Evolutionary conservation across 83 land plant species (phyloP).

Genomic region (Picea abies): DNA sequence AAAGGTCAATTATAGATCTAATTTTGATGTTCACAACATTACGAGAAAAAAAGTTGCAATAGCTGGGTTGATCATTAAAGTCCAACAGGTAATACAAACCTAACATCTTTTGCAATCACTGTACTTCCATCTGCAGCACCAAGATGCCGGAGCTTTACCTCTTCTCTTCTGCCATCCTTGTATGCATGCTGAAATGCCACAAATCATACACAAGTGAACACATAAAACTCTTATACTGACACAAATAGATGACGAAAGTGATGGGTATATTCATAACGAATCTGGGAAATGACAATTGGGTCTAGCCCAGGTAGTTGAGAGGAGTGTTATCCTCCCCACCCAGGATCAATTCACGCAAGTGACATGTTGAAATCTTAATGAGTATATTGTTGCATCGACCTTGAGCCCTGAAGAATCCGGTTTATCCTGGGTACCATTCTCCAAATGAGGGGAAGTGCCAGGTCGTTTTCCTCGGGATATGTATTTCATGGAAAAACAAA

Average conservation of each 20-base stretch:
- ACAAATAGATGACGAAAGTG: neutral
- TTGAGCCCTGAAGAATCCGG: no score
- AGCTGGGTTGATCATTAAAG: neutral
- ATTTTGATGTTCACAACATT: neutral
- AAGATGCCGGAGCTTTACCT: conserved; percentile 84
- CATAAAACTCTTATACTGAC: neutral
- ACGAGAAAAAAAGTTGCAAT: neutral
- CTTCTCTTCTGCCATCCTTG: conserved; percentile 88
- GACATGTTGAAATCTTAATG: no score
- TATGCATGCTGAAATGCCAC: conserved; percentile 82
- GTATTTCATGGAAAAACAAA: no score
- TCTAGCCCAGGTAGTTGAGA: no score
- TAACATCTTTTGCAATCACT: conserved; percentile 88
- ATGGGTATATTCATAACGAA: no score
- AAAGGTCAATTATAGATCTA: conserved; percentile 1
- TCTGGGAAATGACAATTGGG: no score
- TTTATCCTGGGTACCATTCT: no score
- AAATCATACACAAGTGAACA: neutral
- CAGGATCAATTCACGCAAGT: no score
- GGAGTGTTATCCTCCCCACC: no score
- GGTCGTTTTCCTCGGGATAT: no score
- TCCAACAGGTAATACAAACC: conserved; percentile 42
- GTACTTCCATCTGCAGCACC: conserved; percentile 94
- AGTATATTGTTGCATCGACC: no score
- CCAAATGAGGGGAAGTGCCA: no score